Conservation (phyloP, 352 stramenopile genomes). For the Phytophthora sp. region DNA sequence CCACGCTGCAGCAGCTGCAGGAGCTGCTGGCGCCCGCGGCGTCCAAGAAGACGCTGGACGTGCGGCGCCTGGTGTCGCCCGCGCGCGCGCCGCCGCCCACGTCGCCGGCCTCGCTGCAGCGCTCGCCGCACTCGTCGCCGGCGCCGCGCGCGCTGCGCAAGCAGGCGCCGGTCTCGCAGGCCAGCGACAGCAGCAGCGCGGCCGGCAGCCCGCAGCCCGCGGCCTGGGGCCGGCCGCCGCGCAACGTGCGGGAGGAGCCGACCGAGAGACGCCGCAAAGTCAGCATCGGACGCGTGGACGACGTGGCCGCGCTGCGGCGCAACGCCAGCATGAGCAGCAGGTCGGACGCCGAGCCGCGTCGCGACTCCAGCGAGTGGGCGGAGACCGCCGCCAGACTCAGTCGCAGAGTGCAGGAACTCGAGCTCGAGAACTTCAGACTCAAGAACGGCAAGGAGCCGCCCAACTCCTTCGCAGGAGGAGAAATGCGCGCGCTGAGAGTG, state of each 20-base stretch:
- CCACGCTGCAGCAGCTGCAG: slow-evolving; percentile 40
- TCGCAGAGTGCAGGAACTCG: slow-evolving; percentile 67
- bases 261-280: slow-evolving; percentile 11
- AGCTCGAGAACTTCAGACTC: slow-evolving; percentile 66
- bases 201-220: slow-evolving; percentile 5
- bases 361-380: slow-evolving; percentile 51
- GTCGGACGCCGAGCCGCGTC: slow-evolving; percentile 5
- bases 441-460: slow-evolving; percentile 42
- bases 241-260: slow-evolving; percentile 17
- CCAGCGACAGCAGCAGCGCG: slow-evolving; percentile 23
- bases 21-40: slow-evolving; percentile 17
- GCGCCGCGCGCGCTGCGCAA: background rate
- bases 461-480: slow-evolving; percentile 46
- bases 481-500: slow-evolving; percentile 25
- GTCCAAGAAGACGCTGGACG: slow-evolving; percentile 67
- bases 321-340: slow-evolving; percentile 5
- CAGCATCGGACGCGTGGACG: slow-evolving; percentile 3
- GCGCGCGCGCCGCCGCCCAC: slow-evolving; percentile 19
- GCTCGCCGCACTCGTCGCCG: slow-evolving; percentile 12
- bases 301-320: background rate
- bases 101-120: background rate
- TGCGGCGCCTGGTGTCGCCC: slow-evolving; percentile 60
- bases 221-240: slow-evolving; percentile 11
- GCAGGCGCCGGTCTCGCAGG: slow-evolving; percentile 3
- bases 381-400: slow-evolving; percentile 59